Conservation (phyloP, 2,329 filamentous ascomycete species). For the Podosphaera leucotricha region DNA sequence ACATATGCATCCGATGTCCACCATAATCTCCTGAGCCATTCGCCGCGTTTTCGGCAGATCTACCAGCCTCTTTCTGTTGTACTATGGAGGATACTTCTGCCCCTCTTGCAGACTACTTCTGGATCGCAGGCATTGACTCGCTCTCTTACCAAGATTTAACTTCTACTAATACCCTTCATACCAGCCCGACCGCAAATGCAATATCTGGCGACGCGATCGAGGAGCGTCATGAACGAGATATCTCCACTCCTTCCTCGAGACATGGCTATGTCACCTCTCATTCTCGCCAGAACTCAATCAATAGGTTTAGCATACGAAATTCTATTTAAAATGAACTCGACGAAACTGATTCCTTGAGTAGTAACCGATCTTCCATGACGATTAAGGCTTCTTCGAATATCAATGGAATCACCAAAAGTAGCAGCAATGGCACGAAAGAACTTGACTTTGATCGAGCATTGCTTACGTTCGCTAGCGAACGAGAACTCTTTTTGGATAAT, state of each 20-base stretch:
- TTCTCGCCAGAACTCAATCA: conserved; percentile 35
- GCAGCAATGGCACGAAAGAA: conserved; percentile 25
- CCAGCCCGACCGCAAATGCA: conserved; percentile 10
- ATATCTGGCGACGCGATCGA: conserved; percentile 30
- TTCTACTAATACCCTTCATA: conserved; percentile 9
- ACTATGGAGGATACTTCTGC: conserved; percentile 24
- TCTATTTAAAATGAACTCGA: conserved; percentile 32
- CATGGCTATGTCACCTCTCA: conserved; percentile 23
- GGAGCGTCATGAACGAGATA: conserved; percentile 28
- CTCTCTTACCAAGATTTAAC: conserved; percentile 36
- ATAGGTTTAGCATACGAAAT: conserved; percentile 27
- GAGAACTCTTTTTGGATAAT: conserved; percentile 83
- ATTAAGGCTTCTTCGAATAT: conserved; percentile 24
- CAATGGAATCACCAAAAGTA: conserved; percentile 7
- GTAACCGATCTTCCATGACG: conserved; percentile 42
- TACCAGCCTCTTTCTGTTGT: conserved; percentile 5
- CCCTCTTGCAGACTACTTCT: conserved; percentile 52
- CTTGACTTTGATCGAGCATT: conserved; percentile 88
- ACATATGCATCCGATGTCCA: conserved; percentile 6
- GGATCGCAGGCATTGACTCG: conserved; percentile 49
- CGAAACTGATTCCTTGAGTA: conserved; percentile 21
- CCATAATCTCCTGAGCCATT: conserved; percentile 2
- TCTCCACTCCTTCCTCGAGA: conserved; percentile 13
- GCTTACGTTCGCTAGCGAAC: conserved; percentile 83
- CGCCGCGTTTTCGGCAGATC: conserved; percentile 3